Conservation (phyloP, 768 basidiomycete genomes). For the Gloeopeniophorella convolvens region DNA sequence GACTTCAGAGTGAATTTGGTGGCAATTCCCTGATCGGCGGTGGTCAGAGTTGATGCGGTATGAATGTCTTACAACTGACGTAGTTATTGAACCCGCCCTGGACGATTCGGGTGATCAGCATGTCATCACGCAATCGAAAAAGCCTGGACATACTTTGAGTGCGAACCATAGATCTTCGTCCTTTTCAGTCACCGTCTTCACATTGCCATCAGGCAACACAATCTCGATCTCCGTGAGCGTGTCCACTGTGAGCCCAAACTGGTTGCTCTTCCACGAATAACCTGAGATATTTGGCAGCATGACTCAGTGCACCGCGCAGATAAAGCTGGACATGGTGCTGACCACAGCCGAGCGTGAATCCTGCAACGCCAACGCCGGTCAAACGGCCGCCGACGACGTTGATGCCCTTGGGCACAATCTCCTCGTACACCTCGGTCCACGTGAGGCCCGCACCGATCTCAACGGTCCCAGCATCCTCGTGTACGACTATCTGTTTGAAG, state of each 20-base stretch:
- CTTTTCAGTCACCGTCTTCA: constrained; percentile 8
- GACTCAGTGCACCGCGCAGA: not conserved
- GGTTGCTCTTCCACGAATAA: constrained; percentile 16
- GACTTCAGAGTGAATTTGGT: constrained; percentile 1
- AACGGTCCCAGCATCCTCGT: not conserved
- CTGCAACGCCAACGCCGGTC: constrained; percentile 18
- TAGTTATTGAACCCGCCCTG: constrained; percentile 2
- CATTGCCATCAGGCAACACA: constrained; percentile 18
- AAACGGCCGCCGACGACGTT: constrained; percentile 19
- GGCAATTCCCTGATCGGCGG: not conserved
- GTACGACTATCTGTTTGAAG: constrained; percentile 8
- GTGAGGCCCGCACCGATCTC: constrained; percentile 14
- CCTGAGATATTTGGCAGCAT: not conserved
- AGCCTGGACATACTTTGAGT: not conserved
- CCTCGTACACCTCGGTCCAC: constrained; percentile 21
- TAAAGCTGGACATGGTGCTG: not conserved
- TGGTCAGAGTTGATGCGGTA: not conserved
- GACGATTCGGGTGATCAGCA: not conserved
- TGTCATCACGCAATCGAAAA: not conserved
- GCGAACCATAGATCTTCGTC: constrained; percentile 11
- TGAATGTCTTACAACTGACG: not conserved
- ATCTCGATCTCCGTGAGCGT: constrained; percentile 18
- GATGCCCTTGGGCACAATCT: constrained; percentile 7
- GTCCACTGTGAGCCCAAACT: constrained; percentile 19
- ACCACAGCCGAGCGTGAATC: constrained; percentile 16